These are phyloP conservation scores for Saksenaea vasiformis DNA, from an alignment of 371 early-diverging fungal species.

Conservation along the genomic window DNA sequence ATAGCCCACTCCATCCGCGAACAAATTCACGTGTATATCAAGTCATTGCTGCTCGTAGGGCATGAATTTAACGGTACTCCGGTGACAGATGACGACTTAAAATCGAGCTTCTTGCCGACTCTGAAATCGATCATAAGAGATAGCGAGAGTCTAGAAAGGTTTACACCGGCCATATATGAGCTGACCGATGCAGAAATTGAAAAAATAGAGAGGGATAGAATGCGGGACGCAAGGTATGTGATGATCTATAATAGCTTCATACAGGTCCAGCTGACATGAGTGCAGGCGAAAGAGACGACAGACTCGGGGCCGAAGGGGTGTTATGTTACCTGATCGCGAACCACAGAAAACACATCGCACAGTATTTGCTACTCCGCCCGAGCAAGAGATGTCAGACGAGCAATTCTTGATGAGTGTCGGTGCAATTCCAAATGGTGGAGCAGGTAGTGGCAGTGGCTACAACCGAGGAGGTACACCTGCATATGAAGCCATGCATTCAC, in stretches of 20 bases:
- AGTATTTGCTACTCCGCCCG: conserved; percentile 38
- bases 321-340: conserved; percentile 73
- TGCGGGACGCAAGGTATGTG: conserved; percentile 60
- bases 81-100: conserved; percentile 78
- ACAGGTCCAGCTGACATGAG: background rate
- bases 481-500: conserved; percentile 32
- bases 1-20: conserved; percentile 95
- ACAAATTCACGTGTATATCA: conserved; percentile 83
- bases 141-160: conserved; percentile 50
- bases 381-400: conserved; percentile 46
- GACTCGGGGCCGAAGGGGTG: conserved; percentile 71
- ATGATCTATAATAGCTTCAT: background rate
- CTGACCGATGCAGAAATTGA: conserved; percentile 76
- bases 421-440: conserved; percentile 10
- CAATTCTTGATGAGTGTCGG: conserved; percentile 31
- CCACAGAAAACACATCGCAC: conserved; percentile 47
- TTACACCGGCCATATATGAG: conserved; percentile 67
- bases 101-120: conserved; percentile 69
- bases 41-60: conserved; percentile 81
- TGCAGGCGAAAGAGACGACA: conserved; percentile 81
- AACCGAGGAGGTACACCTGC: conserved; percentile 19
- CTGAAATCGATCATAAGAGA: conserved; percentile 56
- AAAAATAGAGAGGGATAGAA: conserved; percentile 77
- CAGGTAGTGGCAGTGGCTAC: background rate
- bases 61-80: conserved; percentile 67